phyloP scores from a whole-genome alignment of 2,329 filamentous ascomycete species.

The Bipolaris zeicola region DNA sequence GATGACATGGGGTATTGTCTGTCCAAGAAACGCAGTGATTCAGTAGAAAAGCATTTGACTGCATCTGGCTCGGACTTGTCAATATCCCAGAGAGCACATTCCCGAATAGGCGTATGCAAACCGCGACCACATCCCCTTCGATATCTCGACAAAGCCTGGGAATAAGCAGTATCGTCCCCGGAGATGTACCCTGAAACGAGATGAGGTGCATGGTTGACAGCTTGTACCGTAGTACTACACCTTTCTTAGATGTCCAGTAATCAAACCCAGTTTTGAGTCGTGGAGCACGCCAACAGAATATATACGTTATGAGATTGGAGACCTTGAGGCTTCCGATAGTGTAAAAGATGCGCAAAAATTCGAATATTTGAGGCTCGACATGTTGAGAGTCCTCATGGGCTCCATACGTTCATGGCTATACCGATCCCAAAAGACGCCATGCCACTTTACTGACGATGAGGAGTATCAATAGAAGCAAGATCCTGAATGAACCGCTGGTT shows the following conservation, averaged over 20 bases:
- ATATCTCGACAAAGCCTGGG: background rate
- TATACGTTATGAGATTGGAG: too few species aligned
- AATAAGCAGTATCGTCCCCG: background rate
- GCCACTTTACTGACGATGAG: background rate
- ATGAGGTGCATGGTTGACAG: background rate
- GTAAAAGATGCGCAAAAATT: background rate
- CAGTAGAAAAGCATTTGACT: background rate
- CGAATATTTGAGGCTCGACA: background rate
- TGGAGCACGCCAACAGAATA: background rate
- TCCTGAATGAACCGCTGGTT: constrained; percentile 1
- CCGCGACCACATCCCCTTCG: background rate
- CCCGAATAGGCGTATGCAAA: background rate
- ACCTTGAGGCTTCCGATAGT: background rate
- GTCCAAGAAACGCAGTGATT: background rate
- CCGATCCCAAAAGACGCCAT: background rate
- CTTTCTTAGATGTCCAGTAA: background rate
- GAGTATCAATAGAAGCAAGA: background rate
- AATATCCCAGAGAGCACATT: background rate
- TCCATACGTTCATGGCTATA: background rate
- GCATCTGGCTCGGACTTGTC: background rate
- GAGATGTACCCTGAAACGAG: background rate
- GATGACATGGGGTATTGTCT: background rate
- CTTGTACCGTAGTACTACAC: background rate
- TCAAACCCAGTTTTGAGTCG: background rate
- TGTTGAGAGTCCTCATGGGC: background rate